Evolutionary conservation across 352 stramenopile genomes (phyloP).

Genomic region (Globisporangium acanthophoron): DNA sequence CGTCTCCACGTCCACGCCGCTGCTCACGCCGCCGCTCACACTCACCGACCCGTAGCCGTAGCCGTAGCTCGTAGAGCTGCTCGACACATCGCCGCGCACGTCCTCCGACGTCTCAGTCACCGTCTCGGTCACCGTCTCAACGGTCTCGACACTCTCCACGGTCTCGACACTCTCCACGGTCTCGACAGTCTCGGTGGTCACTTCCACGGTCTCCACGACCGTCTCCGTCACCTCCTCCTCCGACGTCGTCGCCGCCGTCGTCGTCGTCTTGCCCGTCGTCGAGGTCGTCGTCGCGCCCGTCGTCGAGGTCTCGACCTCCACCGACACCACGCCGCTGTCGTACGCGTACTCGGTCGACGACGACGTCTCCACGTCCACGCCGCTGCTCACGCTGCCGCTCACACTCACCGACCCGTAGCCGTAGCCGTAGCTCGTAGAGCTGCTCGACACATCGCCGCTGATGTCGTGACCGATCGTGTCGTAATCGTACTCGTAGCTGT

Average conservation of each 20-base stretch:
- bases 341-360: slow-evolving; percentile 11
- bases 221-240: background rate
- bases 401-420: no score
- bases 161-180: background rate
- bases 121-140: no score
- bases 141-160: background rate
- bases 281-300: background rate
- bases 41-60: no score
- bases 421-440: background rate
- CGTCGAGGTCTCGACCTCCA: background rate
- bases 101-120: no score
- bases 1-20: background rate
- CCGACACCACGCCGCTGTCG: slow-evolving; percentile 7
- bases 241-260: background rate
- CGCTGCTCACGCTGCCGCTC: background rate
- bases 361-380: background rate
- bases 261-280: background rate
- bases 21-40: background rate
- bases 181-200: background rate
- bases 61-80: no score
- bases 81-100: background rate
- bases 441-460: background rate
- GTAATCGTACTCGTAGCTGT: no score
- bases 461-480: no score
- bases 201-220: background rate